Evolutionary conservation across 257 asterid species (phyloP), one percentile per base, ranked within the genome.

Genomic region (Cruciata laevipes): DNA sequence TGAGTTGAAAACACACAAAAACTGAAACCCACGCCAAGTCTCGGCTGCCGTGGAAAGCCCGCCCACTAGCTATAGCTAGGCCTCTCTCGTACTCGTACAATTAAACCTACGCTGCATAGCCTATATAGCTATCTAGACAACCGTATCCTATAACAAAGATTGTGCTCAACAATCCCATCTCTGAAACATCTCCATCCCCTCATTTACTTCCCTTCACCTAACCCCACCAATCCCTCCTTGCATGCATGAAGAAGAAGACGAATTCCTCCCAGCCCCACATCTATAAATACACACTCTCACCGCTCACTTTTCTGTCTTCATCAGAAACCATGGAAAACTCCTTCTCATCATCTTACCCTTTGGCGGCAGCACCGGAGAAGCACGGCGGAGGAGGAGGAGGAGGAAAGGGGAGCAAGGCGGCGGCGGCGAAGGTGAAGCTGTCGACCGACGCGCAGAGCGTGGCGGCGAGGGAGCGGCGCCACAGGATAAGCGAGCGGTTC

Each of bases 361-460:
- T 18, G 13, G 13, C 6, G 21, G 21, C 56, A 14, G 6, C 21
- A 6, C 20, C 20, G 58, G 67, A 75, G 68, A 67, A 76, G 30
- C 73, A 63, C 3, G 72, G 40, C 13, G 52, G 55, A 21, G 63
- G 37, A 17, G 51, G 51, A 17, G 51, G 51, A 17, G 40, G 63
- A 37, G 30, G 31, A 58, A 14, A 31, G 7, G 30, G 80, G 57
- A 74, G 69, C 60, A 56, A 56, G 16, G 1, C 14, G 40, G 65
- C 14, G 40, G 65, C 73, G 20, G 30, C 69, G 85, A 88, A 74
- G 20, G 30, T 70, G 85, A 88, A 74, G 78, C 78, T 90, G 32
- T 90, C 97, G 9, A 84, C 96, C 3, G 95, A 87, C 74, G 96
- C 95, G 8, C 97, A 90, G 61, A 88, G 92, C 66, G 83, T 88